Conservation (phyloP, 2,329 filamentous ascomycete species). For the Colletotrichum tabaci region DNA sequence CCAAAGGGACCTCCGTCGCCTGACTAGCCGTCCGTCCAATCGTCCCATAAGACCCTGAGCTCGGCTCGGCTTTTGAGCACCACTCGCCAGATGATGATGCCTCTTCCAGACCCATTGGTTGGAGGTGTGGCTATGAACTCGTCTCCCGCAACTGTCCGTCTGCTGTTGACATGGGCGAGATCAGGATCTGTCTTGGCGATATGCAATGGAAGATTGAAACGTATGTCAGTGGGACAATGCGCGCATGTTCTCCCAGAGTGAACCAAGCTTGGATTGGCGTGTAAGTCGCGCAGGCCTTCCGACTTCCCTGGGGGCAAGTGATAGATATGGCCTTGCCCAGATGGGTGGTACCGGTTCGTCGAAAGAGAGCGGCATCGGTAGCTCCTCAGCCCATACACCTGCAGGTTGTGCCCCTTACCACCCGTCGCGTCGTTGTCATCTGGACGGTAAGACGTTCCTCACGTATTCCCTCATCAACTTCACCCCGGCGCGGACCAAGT, state of each 20-base stretch:
- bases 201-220: not conserved
- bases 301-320: not conserved
- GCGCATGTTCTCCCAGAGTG: not conserved
- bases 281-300: not conserved
- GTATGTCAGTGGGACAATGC: not conserved
- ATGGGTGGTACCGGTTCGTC: not conserved
- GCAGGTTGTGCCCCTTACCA: not conserved
- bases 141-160: not conserved
- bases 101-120: not conserved
- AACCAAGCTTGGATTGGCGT: not conserved
- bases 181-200: not conserved
- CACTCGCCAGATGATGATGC: not conserved
- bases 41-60: not conserved
- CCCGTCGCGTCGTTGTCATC: conserved; percentile 55
- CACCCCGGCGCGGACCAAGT: conserved; percentile 77
- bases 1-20: too few relatives aligned
- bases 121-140: too few relatives aligned
- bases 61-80: conserved; percentile 2
- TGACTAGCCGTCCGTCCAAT: not conserved
- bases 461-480: conserved; percentile 71
- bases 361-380: not conserved
- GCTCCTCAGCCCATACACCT: not conserved
- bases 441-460: conserved; percentile 70
- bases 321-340: not conserved
- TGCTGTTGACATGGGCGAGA: not conserved